Evolutionary conservation across 495 filamentous ascomycete genomes (phyloP).

Genomic region (Penicillium coffeae): DNA sequence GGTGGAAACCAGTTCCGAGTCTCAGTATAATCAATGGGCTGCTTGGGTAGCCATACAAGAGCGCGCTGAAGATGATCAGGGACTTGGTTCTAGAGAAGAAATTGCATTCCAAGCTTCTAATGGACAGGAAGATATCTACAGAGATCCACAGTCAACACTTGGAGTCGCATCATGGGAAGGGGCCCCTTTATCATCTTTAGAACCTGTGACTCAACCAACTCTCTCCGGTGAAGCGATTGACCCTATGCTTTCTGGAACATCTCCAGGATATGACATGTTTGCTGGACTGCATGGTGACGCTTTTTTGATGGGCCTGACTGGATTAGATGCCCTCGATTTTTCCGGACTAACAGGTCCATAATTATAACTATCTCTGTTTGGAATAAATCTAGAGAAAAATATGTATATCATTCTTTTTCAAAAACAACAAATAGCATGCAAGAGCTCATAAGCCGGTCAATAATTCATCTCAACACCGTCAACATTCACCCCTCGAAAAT

Average conservation of each 20-base stretch:
- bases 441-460: no score
- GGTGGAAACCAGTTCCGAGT: not conserved
- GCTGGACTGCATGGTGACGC: slow-evolving; percentile 14
- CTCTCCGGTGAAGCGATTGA: not conserved
- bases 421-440: no score
- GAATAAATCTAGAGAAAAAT: no score
- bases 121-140: not conserved
- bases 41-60: slow-evolving; percentile 12
- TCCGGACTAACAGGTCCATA: slow-evolving; percentile 11
- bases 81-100: not conserved
- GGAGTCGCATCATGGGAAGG: slow-evolving; percentile 1
- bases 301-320: slow-evolving; percentile 23
- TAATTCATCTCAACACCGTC: no score
- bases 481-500: no score
- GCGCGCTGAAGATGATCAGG: not conserved
- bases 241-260: not conserved
- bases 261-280: not conserved
- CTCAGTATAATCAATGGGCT: slow-evolving; percentile 14
- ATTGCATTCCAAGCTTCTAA: not conserved
- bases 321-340: slow-evolving; percentile 20
- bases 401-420: no score
- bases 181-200: not conserved
- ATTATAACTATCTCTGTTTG: not conserved
- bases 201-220: not conserved
- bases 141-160: not conserved